Base-by-base conservation (phyloP, 768 basidiomycete genomes). In the Calocera viscosa region DNA sequence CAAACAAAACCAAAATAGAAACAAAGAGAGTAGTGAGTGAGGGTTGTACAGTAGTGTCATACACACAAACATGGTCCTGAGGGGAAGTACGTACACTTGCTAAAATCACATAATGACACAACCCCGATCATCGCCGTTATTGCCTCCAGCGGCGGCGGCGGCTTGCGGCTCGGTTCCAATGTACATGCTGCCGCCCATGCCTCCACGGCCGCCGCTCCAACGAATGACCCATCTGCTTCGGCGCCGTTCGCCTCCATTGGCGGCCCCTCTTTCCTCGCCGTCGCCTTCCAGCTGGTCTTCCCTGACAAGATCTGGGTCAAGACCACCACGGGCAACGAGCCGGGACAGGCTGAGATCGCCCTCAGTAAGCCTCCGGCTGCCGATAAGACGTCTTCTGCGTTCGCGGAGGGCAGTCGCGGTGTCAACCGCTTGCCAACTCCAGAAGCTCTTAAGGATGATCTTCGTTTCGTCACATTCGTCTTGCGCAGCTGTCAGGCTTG, bases 351-450 rank as follows among this genome's bases (percentile, higher is more conserved):
- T 26, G 26, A 60, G 53, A 32, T 60, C 53, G 53, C 53, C 53
- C 22, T 60, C 53, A 5, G 53, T 60, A 60, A 28, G 30, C 19
- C 53, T 60, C 14, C 53, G 53, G 26, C 30, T 60, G 53, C 53
- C 53, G 2, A 32, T 26, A 22, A 60, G 11, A 10, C 53, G 53
- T 19, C 19, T 26, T 19, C 53, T 60, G 30, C 53, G 53, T 24
- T 33, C 40, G 17, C 68, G 32, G 38, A 38, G n/a, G 28, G 65
- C 67, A 8, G n/a, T 14, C 30, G 91, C 90, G 0, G 85, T 84
- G 73, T 92, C 91, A 39, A 93, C 90, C 11, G 83, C 87, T 79
- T 91, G 88, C 88, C 89, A 91, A 63, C 87, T 85, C 75, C 89
- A 87, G 75, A 91, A 94, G 28, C 87, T 85, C 82, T 91, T 91